Evolutionary conservation across 768 basidiomycete genomes (phyloP), one percentile per base, ranked within the genome.

Genomic region (Asterophora parasitica): DNA sequence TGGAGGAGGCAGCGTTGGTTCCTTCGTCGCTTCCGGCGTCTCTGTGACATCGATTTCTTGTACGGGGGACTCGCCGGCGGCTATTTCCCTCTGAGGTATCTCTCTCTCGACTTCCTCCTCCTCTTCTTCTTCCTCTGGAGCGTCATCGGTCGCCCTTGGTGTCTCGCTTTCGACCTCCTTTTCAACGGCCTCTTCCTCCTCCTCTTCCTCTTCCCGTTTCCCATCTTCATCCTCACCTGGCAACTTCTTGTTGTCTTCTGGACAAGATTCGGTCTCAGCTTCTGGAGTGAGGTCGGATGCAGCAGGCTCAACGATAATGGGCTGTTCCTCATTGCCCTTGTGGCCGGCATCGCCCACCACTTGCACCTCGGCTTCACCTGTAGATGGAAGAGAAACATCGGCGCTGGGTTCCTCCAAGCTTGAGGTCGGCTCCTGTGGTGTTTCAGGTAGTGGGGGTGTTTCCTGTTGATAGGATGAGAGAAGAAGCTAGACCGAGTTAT

Each of bases 201-300:
- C 57, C 7, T 52, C 54, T 36, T 62, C 61, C 50, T 65, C 56
- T 47, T 61, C 56, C 16, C 31, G 51, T 23, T 51, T 11, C 15
- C 48, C 50, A 7, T 48, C 50, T 33, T 46, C 34, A 44, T 44
- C 35, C 19, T 27, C 23, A 13, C 16, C 12, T 16, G 16, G 23
- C 13, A 44, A 42, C 6, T 4, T 23, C n/a, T 43, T 43, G 20
- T 52, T 48, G 9, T 55, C 56, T 46, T 53, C 55, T 8, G 51
- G 45, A 13, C 50, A 48, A 36, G 41, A 28, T 39, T 48, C 57
- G 44, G 45, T 41, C 7, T 7, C 38, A 5, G 7, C 16, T 33
- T 20, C 36, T 33, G 31, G 43, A 23, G 7, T 34, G 13, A 9
- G 13, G 6, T 37, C 35, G 47, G 35, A 11, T 7, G 37, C 38